Evolutionary conservation across 495 filamentous ascomycete species (phyloP).

Genomic region (Hypoxylon crocopeplum): DNA sequence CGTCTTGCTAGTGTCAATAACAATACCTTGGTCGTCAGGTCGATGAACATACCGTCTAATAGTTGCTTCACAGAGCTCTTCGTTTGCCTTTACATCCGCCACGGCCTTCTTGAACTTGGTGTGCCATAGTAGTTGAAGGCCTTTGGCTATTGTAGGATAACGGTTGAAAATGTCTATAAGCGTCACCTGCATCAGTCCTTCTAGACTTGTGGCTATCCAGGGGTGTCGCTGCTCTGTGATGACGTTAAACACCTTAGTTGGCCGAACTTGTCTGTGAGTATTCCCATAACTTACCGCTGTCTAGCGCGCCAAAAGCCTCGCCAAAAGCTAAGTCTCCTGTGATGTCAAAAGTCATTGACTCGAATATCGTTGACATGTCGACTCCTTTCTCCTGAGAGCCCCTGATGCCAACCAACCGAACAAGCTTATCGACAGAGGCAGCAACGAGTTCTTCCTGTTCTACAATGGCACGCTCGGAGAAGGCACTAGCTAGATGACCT

Average conservation of each 20-base stretch:
- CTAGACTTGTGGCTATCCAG: slow-evolving; percentile 49
- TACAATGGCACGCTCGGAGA: slow-evolving; percentile 46
- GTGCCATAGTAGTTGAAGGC: slow-evolving; percentile 7
- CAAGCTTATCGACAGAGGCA: slow-evolving; percentile 10
- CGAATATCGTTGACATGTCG: slow-evolving; percentile 16
- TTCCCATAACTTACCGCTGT: slow-evolving; percentile 37
- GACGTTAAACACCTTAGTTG: not conserved
- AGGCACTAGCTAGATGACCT: slow-evolving; percentile 40
- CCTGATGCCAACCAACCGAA: not conserved
- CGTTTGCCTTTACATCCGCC: slow-evolving; percentile 14
- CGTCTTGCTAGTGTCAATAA: slow-evolving; percentile 12
- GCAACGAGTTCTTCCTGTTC: slow-evolving; percentile 54
- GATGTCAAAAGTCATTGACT: slow-evolving; percentile 52
- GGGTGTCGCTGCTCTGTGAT: slow-evolving; percentile 41
- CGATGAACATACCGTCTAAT: slow-evolving; percentile 29
- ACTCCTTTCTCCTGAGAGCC: slow-evolving; percentile 12
- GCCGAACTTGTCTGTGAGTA: not conserved
- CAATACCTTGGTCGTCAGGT: not conserved
- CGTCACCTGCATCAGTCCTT: slow-evolving; percentile 44
- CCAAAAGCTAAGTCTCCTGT: slow-evolving; percentile 58
- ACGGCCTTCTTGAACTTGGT: slow-evolving; percentile 2
- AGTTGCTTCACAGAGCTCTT: slow-evolving; percentile 18
- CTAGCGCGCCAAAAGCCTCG: slow-evolving; percentile 55
- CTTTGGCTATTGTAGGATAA: slow-evolving; percentile 1
- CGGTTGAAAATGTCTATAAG: slow-evolving; percentile 10